phyloP scores from a whole-genome alignment of 2,329 filamentous ascomycete genomes.

The Periconia sp. region DNA sequence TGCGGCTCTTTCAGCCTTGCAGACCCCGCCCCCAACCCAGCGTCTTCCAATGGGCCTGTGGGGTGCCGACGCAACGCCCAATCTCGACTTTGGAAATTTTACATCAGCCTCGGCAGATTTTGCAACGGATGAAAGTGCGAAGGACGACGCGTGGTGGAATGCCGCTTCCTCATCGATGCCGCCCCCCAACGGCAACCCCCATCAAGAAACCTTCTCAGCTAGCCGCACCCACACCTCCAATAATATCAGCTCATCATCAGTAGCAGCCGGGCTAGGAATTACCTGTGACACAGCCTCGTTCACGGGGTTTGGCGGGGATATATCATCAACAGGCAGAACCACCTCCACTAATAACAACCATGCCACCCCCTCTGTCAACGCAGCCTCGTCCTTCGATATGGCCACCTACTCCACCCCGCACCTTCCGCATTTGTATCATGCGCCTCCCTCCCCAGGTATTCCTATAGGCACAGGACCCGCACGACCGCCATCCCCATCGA shows the following conservation, averaged over 20 bases:
- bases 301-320: conserved; percentile 15
- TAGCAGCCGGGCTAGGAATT: conserved; percentile 32
- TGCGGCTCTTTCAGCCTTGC: conserved; percentile 40
- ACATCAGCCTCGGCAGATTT: conserved; percentile 33
- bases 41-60: conserved; percentile 33
- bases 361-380: neutral
- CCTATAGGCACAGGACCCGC: conserved; percentile 18
- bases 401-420: conserved; percentile 2
- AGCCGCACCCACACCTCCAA: conserved; percentile 10
- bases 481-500: conserved; percentile 18
- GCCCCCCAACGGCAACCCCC: neutral
- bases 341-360: neutral
- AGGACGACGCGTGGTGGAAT: conserved; percentile 34
- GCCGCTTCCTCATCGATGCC: conserved; percentile 2
- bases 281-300: conserved; percentile 30
- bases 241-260: conserved; percentile 11
- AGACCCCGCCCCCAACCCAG: conserved; percentile 38
- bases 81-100: conserved; percentile 31
- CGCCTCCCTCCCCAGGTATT: conserved; percentile 14
- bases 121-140: conserved; percentile 3
- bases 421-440: conserved; percentile 12
- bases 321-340: conserved; percentile 2
- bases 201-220: neutral
- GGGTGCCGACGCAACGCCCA: conserved; percentile 28
- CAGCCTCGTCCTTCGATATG: conserved; percentile 24